Evolutionary conservation across 2,329 filamentous ascomycete genomes (phyloP).

Genomic region (Penicillium sp.): DNA sequence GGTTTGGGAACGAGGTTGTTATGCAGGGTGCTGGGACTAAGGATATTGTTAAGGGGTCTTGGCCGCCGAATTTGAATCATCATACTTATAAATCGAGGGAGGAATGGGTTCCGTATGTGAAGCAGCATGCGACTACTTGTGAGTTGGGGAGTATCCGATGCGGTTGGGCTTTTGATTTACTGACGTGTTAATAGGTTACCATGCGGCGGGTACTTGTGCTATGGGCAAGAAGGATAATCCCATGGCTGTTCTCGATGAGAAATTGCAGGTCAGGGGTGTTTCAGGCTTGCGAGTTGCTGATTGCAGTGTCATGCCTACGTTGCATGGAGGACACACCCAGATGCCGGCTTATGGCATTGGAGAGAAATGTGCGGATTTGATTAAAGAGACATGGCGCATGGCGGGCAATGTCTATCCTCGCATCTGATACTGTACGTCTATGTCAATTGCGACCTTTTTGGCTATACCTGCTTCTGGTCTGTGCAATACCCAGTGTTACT

Average conservation of each 20-base stretch:
- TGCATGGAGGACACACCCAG: constrained; percentile 54
- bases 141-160: constrained; percentile 23
- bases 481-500: background rate
- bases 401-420: constrained; percentile 15
- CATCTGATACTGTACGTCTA: constrained; percentile 3
- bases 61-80: constrained; percentile 53
- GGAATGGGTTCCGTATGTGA: constrained; percentile 58
- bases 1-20: constrained; percentile 59
- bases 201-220: constrained; percentile 56
- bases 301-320: constrained; percentile 51
- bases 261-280: constrained; percentile 53
- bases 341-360: constrained; percentile 59
- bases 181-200: constrained; percentile 44
- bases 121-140: constrained; percentile 60
- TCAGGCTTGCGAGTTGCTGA: constrained; percentile 54
- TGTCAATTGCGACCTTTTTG: background rate
- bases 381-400: constrained; percentile 40
- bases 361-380: constrained; percentile 53
- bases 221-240: constrained; percentile 52
- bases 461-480: background rate
- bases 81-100: constrained; percentile 53
- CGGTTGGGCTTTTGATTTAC: background rate
- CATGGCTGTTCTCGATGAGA: constrained; percentile 53
- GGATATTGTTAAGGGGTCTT: constrained; percentile 58
- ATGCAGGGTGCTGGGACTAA: constrained; percentile 57